Conservation (phyloP, 805 yeast genomes). For the Ogataea henricii region DNA sequence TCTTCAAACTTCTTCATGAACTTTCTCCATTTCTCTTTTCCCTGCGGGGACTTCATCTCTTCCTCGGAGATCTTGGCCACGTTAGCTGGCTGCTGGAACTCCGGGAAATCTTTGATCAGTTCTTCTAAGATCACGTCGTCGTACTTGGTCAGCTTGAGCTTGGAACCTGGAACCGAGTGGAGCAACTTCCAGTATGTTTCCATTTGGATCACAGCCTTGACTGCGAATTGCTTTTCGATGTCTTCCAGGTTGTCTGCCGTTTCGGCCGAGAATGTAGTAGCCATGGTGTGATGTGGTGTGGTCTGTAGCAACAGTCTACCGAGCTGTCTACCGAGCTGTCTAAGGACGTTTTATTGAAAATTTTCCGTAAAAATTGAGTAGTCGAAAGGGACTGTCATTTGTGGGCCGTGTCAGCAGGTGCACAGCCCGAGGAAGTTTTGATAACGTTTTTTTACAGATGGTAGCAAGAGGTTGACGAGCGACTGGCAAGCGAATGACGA, state of each 20-base stretch:
- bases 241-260: slow-evolving; percentile 93
- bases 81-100: slow-evolving; percentile 62
- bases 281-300: slow-evolving; percentile 4
- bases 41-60: slow-evolving; percentile 74
- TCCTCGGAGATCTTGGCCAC: slow-evolving; percentile 68
- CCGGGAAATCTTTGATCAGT: slow-evolving; percentile 81
- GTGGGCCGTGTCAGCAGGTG: neutral
- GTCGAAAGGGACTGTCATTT: slow-evolving; percentile 1
- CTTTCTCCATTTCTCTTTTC: slow-evolving; percentile 89
- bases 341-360: neutral
- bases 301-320: too few species aligned
- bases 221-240: slow-evolving; percentile 97
- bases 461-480: too few species aligned
- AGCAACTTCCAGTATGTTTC: slow-evolving; percentile 90
- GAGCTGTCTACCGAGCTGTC: too few species aligned
- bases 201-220: slow-evolving; percentile 93
- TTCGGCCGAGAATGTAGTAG: slow-evolving; percentile 56
- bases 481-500: neutral
- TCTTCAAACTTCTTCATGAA: slow-evolving; percentile 83
- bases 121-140: slow-evolving; percentile 70
- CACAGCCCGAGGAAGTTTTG: slow-evolving; percentile 5
- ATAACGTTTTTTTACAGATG: neutral
- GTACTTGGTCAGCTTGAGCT: slow-evolving; percentile 66
- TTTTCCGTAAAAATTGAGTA: neutral
- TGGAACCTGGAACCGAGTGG: slow-evolving; percentile 74